Evolutionary conservation across 306 rosid species (phyloP), one percentile per base, ranked within the genome.

Genomic region (Astragalus membranaceus): DNA sequence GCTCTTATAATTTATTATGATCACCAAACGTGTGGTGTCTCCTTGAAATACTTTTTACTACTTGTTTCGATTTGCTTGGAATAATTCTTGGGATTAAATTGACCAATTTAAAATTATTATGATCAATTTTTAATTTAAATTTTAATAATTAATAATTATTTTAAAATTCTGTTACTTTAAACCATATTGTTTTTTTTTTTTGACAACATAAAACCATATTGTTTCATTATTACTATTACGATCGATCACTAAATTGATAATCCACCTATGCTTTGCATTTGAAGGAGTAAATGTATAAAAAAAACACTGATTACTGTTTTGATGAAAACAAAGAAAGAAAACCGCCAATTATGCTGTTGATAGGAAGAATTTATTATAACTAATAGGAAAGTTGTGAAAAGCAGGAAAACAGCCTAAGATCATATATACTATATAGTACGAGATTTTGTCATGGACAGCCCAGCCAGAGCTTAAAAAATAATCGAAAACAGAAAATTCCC

Each of bases 401-500:
- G 68, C 57, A 42, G 6, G 26, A 73, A 66, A 67, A 53, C 60
- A 67, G 29, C 46, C 43, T 52, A 61, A 73, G 53, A 79, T 73
- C 39, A 23, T 71, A 23, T 2, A n/a, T n/a, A n/a, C n/a, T n/a
- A n/a, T n/a, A n/a, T 23, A 71, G 72, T 52, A 76, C 41, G 23
- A 51, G 83, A 67, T 75, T 75, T 67, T 76, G 81, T 72, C 51
- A 59, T 36, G 56, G 78, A 75, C 76, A 78, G 69, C 54, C 75
- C 64, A 70, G 17, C 79, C 54, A n/a, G n/a, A n/a, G n/a, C n/a
- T n/a, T n/a, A n/a, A n/a, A n/a, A n/a, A n/a, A n/a, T n/a, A n/a
- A n/a, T 37, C 15, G 1, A 29, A 69, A 73, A 65, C 62, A 65
- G 26, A 64, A 55, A 65, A 52, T n/a, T n/a, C n/a, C n/a, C n/a